These are phyloP conservation scores for Kazachstania viticola DNA, from an alignment of 805 yeast species.

Conservation along the genomic window DNA sequence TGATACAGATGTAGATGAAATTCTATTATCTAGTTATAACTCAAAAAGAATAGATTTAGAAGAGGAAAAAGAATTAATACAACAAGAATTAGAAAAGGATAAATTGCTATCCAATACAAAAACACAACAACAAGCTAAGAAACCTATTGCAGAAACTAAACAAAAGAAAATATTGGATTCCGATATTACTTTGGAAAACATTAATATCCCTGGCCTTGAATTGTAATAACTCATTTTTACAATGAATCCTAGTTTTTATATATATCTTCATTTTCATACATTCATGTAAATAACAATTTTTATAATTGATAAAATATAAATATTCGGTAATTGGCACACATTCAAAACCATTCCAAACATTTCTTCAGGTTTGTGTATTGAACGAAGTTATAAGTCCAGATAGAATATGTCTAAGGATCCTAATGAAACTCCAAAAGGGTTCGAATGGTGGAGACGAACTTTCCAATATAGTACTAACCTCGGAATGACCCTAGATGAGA, in stretches of 20 bases:
- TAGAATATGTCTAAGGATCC: neutral
- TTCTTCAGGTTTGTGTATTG: neutral
- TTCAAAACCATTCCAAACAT: no score
- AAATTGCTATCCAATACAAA: no score
- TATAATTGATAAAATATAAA: no score
- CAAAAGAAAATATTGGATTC: conserved; percentile 7
- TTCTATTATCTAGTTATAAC: conserved; percentile 6
- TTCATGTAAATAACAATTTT: no score
- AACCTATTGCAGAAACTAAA: conserved; percentile 4
- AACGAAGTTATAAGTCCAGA: neutral
- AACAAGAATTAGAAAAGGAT: no score
- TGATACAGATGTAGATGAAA: conserved; percentile 13
- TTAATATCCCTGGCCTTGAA: conserved; percentile 22
- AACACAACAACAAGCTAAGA: conserved; percentile 1
- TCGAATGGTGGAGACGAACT: conserved; percentile 76
- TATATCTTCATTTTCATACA: no score
- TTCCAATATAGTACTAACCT: conserved; percentile 61
- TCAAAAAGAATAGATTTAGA: no score
- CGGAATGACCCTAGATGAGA: conserved; percentile 44
- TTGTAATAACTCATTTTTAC: neutral
- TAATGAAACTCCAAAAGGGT: conserved; percentile 29
- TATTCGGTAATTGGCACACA: no score
- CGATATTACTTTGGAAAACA: conserved; percentile 16
- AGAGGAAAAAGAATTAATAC: no score
- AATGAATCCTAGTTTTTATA: no score